A percentile compares a stretch with the other conserved stretches of the same genome.
Evolutionary conservation across 176 grass and related monocot species (phyloP).

Genomic region (maize (Zea mays)): Zm-B73-REFERENCE-NAM-5.0 NC_050098.1:90444501-90445000

Average conservation of each 20-base stretch:
- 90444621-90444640: slow-evolving; percentile 57
- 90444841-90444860: slow-evolving; percentile 60
- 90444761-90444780: slow-evolving; percentile 66
- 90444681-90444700: neutral
- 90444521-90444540: slow-evolving; percentile 50
- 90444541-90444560: slow-evolving; percentile 37
- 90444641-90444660: neutral
- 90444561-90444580: slow-evolving; percentile 52
- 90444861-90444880: slow-evolving; percentile 65
- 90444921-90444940: slow-evolving; percentile 62
- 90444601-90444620: slow-evolving; percentile 70
- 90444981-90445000: neutral
- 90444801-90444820: slow-evolving; percentile 71
- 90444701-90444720: slow-evolving; percentile 63
- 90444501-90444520: slow-evolving; percentile 49
- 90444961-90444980: neutral
- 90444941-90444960: neutral
- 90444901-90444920: slow-evolving; percentile 69
- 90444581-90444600: slow-evolving; percentile 58
- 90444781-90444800: slow-evolving; percentile 62
- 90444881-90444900: slow-evolving; percentile 74
- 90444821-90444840: slow-evolving; percentile 66
- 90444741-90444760: slow-evolving; percentile 53
- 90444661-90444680: neutral
- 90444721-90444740: slow-evolving; percentile 67